Percentiles rank a stretch among this genome's conserved stretches.
phyloP scores from a whole-genome alignment of 768 basidiomycete species.

The Tricholoma sp. region DNA sequence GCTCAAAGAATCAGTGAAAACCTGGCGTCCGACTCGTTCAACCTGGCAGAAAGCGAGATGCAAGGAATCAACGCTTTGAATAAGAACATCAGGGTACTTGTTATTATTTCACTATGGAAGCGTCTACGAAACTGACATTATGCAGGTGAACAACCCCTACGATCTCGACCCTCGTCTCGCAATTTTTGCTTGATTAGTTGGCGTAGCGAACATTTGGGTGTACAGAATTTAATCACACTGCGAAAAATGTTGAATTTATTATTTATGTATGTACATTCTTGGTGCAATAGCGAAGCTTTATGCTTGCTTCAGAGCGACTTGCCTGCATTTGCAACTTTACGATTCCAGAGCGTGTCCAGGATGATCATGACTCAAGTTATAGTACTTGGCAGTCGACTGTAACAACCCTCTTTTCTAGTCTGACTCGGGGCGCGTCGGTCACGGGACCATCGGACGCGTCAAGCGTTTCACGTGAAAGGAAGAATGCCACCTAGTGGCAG shows the following conservation, averaged over 20 bases:
- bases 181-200: conserved; percentile 57
- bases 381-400: too few species aligned
- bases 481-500: too few species aligned
- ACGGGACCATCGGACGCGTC: background rate
- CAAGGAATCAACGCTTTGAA: conserved; percentile 55
- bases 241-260: too few species aligned
- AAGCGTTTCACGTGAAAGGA: background rate
- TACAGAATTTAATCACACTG: too few species aligned
- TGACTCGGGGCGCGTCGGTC: background rate
- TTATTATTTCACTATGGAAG: conserved; percentile 15
- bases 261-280: too few species aligned
- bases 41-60: conserved; percentile 56
- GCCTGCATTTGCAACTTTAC: too few species aligned
- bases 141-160: conserved; percentile 64
- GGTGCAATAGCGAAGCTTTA: too few species aligned
- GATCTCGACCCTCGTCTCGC: conserved; percentile 60
- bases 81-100: conserved; percentile 51
- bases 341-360: too few species aligned
- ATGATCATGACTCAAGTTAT: too few species aligned
- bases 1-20: conserved; percentile 47
- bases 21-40: conserved; percentile 31
- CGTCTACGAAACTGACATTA: background rate
- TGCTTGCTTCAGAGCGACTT: too few species aligned
- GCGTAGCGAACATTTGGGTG: background rate
- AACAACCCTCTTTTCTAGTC: too few species aligned